Conservation (phyloP, 2,329 filamentous ascomycete species). For the Stemphylium lycopersici region DNA sequence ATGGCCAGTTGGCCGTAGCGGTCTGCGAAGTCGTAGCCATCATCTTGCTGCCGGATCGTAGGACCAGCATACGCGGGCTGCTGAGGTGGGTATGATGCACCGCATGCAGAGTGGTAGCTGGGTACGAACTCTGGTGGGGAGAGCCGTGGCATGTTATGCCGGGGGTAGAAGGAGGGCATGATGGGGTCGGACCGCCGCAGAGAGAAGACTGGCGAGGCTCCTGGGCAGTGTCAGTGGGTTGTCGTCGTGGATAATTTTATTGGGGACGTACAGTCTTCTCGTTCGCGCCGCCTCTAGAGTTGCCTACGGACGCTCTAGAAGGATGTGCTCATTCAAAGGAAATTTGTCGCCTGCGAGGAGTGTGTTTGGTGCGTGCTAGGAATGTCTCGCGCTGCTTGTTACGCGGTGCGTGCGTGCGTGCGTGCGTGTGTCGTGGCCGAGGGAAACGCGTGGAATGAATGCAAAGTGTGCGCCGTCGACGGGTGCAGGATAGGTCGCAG, state of each 20-base stretch:
- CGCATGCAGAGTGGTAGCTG: conserved; percentile 52
- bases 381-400: conserved; percentile 21
- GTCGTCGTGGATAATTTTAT: background rate
- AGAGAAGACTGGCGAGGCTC: conserved; percentile 52
- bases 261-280: conserved; percentile 49
- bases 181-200: conserved; percentile 43
- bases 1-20: conserved; percentile 54
- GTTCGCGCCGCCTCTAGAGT: conserved; percentile 47
- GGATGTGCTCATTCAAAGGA: conserved; percentile 47
- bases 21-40: conserved; percentile 54
- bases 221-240: conserved; percentile 37
- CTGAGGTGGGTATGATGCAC: conserved; percentile 53
- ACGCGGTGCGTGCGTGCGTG: conserved; percentile 3
- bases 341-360: conserved; percentile 21
- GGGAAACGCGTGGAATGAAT: conserved; percentile 14
- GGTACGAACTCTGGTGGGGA: conserved; percentile 58
- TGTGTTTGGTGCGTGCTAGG: conserved; percentile 5
- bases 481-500: conserved; percentile 13
- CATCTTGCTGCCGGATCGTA: conserved; percentile 51
- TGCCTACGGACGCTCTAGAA: conserved; percentile 43
- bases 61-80: conserved; percentile 53
- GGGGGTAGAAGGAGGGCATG: conserved; percentile 60
- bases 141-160: conserved; percentile 52
- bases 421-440: background rate
- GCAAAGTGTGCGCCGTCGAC: conserved; percentile 21